Evolutionary conservation across 2,329 filamentous ascomycete genomes (phyloP).

Genomic region (Ophiostoma quercus): DNA sequence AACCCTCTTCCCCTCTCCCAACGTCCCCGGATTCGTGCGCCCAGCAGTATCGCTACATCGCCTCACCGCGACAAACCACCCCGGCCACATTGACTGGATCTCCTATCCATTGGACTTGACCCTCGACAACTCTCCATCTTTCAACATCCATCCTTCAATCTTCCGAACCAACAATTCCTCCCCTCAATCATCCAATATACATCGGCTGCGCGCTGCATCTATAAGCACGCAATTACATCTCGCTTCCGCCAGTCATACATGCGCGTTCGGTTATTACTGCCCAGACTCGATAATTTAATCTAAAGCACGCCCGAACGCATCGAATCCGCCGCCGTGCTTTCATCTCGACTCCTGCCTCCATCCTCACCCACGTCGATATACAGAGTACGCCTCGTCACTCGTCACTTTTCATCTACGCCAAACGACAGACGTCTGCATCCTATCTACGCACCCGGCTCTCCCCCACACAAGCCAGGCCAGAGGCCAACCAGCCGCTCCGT

Average conservation of each 20-base stretch:
- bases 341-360: background rate
- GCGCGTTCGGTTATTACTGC: constrained; percentile 8
- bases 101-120: background rate
- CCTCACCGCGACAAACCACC: background rate
- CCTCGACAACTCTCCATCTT: background rate
- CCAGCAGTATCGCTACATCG: background rate
- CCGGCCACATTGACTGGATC: background rate
- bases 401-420: background rate
- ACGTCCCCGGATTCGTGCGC: background rate
- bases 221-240: constrained; percentile 8
- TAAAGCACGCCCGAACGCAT: background rate
- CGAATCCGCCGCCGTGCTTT: background rate
- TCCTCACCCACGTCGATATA: background rate
- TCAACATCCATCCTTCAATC: background rate
- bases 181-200: background rate
- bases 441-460: background rate
- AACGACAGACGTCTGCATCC: background rate
- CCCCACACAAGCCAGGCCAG: background rate
- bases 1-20: background rate
- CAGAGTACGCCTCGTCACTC: background rate
- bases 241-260: background rate
- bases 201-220: constrained; percentile 3
- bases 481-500: background rate
- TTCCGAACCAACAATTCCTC: background rate
- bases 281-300: background rate